These are phyloP conservation scores for Mycosphaerelloides madeirae DNA, from an alignment of 2,329 filamentous ascomycete genomes.

Conservation along the genomic window DNA sequence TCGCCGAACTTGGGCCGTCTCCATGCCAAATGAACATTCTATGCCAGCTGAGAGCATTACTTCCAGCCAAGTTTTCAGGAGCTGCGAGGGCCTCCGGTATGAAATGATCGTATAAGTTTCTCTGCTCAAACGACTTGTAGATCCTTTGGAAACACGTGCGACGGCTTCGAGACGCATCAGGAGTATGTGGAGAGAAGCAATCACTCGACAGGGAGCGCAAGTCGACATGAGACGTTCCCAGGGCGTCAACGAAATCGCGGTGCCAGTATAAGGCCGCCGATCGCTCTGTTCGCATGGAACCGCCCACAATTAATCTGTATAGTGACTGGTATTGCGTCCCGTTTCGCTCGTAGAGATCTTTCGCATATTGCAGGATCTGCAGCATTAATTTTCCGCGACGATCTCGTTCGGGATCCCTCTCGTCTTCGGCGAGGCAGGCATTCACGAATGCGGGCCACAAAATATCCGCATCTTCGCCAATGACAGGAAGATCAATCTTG, in stretches of 20 bases:
- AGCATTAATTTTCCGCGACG: slow-evolving; percentile 27
- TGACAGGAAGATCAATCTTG: slow-evolving; percentile 37
- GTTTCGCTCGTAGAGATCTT: slow-evolving; percentile 37
- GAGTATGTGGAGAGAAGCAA: slow-evolving; percentile 10
- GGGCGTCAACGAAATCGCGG: slow-evolving; percentile 30
- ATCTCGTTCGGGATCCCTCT: not conserved
- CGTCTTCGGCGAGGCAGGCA: slow-evolving; percentile 24
- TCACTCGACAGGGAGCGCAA: slow-evolving; percentile 20
- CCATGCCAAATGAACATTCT: slow-evolving; percentile 32
- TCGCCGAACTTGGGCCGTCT: slow-evolving; percentile 36
- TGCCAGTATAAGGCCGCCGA: no score
- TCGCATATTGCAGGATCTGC: slow-evolving; percentile 39
- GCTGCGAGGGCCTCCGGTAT: slow-evolving; percentile 33
- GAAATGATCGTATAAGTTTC: slow-evolving; percentile 40
- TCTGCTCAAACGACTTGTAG: slow-evolving; percentile 35
- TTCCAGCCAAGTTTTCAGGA: slow-evolving; percentile 22
- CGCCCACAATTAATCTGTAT: slow-evolving; percentile 43
- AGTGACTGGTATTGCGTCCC: slow-evolving; percentile 35
- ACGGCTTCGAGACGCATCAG: no score
- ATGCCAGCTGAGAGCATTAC: slow-evolving; percentile 38
- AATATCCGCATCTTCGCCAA: slow-evolving; percentile 35
- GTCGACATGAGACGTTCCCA: slow-evolving; percentile 30
- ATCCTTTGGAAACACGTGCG: slow-evolving; percentile 31
- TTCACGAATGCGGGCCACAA: slow-evolving; percentile 46
- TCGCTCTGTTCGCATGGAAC: slow-evolving; percentile 34